phyloP scores from a whole-genome alignment of 148 eudicot genomes.

The Talinum fruticosum region DNA sequence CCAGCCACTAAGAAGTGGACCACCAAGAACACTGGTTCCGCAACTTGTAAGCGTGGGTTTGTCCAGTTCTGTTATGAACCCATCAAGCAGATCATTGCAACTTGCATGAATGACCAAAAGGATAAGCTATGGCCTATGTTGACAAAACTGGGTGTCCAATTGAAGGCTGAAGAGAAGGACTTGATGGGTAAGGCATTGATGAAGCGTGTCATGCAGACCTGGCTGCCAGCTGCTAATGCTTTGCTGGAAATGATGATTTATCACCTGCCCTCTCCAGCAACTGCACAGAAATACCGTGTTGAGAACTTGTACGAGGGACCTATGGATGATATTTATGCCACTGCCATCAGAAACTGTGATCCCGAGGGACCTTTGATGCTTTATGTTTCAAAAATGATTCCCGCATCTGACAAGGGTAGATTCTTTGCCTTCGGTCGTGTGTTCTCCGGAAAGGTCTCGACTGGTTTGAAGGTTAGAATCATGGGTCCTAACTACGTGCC shows the following conservation, averaged over 20 bases:
- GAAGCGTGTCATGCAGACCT: conserved; percentile 5
- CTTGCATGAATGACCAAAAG: neutral
- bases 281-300: neutral
- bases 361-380: conserved; percentile 5
- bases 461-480: conserved; percentile 1
- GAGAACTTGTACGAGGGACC: conserved; percentile 7
- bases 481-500: neutral
- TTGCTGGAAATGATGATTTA: conserved; percentile 1
- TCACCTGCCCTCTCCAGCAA: neutral
- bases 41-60: neutral
- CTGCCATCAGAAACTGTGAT: neutral
- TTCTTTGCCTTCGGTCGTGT: conserved; percentile 6
- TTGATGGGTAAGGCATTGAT: conserved; percentile 1
- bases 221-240: neutral
- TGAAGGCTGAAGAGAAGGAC: conserved; percentile 1
- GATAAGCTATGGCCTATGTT: neutral
- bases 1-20: conserved; percentile 3
- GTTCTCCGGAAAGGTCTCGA: neutral
- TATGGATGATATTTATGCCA: neutral
- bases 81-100: neutral
- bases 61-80: neutral
- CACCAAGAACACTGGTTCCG: neutral
- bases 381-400: conserved; percentile 1
- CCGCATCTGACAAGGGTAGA: conserved; percentile 3
- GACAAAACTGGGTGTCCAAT: neutral